phyloP scores from a whole-genome alignment of 2,329 filamentous ascomycete species.

The Talaromyces albobiverticillius region DNA sequence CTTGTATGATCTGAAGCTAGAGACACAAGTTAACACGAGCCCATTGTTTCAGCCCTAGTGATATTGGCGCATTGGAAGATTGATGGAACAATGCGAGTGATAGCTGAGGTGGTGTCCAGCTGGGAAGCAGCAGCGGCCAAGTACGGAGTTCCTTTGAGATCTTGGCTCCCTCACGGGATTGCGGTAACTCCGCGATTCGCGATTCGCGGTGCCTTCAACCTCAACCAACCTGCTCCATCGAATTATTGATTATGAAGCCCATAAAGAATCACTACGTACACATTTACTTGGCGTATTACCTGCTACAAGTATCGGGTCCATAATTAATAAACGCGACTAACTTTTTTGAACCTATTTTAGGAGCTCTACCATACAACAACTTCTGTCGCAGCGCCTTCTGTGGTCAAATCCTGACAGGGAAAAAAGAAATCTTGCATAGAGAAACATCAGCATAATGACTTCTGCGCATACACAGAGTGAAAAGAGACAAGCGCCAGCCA shows the following conservation, averaged over 20 bases:
- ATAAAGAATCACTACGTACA: no score
- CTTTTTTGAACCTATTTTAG: neutral
- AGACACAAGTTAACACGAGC: neutral
- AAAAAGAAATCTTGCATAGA: slow-evolving; percentile 21
- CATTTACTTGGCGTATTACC: neutral
- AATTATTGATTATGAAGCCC: no score
- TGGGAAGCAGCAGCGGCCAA: no score
- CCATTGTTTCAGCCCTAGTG: neutral
- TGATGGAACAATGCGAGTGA: neutral
- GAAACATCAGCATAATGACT: slow-evolving; percentile 27
- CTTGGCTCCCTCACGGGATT: no score
- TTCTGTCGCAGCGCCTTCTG: neutral
- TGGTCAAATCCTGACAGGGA: slow-evolving; percentile 16
- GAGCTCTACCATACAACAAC: neutral
- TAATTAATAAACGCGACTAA: neutral
- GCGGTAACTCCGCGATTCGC: no score
- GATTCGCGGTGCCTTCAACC: no score
- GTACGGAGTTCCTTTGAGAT: no score
- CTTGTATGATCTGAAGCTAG: neutral
- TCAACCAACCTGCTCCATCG: no score
- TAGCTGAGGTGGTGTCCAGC: no score
- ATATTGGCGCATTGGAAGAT: neutral
- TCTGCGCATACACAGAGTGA: slow-evolving; percentile 21
- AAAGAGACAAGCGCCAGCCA: slow-evolving; percentile 30
- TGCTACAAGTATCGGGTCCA: neutral